Conservation (phyloP, 2,329 filamentous ascomycete genomes). For the Madurella mycetomatis region DNA sequence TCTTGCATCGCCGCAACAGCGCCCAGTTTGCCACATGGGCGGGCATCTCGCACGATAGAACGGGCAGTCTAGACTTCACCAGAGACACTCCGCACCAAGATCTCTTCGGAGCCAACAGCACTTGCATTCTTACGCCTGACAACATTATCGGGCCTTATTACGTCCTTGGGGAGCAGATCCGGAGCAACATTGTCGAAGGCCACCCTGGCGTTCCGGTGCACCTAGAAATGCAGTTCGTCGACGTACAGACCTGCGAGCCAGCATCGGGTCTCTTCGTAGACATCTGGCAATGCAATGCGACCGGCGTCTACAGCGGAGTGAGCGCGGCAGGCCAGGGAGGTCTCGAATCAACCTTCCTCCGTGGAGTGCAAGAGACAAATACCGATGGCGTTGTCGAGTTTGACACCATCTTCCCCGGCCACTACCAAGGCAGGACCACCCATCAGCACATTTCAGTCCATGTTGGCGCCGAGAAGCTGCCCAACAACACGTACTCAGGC, state of each 20-base stretch:
- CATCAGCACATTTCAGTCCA: slow-evolving; percentile 42
- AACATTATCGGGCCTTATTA: slow-evolving; percentile 43
- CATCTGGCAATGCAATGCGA: slow-evolving; percentile 45
- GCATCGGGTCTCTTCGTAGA: slow-evolving; percentile 37
- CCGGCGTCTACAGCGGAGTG: slow-evolving; percentile 40
- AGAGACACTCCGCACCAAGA: not conserved
- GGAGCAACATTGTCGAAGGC: slow-evolving; percentile 38
- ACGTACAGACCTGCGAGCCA: slow-evolving; percentile 41
- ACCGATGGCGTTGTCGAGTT: slow-evolving; percentile 45
- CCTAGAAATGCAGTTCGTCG: slow-evolving; percentile 43
- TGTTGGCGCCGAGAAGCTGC: slow-evolving; percentile 31
- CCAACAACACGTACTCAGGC: slow-evolving; percentile 36
- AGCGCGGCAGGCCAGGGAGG: slow-evolving; percentile 30
- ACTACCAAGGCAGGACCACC: slow-evolving; percentile 37
- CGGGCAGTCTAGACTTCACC: not conserved
- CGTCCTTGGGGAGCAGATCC: slow-evolving; percentile 40
- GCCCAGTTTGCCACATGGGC: not conserved
- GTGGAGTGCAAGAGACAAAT: slow-evolving; percentile 44
- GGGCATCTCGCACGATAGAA: not conserved
- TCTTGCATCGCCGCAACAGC: not conserved
- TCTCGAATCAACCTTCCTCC: slow-evolving; percentile 42
- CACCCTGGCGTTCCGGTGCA: slow-evolving; percentile 38
- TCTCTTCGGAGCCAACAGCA: slow-evolving; percentile 39
- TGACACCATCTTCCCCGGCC: slow-evolving; percentile 44
- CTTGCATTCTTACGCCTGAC: slow-evolving; percentile 40